Base-by-base conservation (phyloP, 1,284 basidiomycete genomes). In the Microbotryum lychnidis-dioicae region DNA sequence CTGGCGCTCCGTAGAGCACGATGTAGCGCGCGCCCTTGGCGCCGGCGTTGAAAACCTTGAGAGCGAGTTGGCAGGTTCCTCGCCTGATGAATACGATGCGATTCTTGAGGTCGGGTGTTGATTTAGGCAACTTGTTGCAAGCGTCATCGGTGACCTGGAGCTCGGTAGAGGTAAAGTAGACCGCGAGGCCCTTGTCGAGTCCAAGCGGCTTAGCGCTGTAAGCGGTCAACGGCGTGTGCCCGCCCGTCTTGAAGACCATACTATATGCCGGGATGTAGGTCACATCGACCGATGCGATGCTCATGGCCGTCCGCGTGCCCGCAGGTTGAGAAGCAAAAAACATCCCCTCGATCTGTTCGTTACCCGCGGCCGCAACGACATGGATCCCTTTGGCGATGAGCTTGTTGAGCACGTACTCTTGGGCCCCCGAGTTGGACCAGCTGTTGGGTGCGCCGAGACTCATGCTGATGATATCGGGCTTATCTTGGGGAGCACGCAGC, bases 51-150 rank as follows among this genome's bases (percentile, higher is more conserved):
- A n/a, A 42, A 4, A 52, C 48, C 61, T 69, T 69, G 54, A 56
- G 51, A 14, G 23, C 45, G 23, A 67, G 67, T 7, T 53, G 58
- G 48, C 67, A 83, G 29, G 75, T 77, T 4, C 83, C 83, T 23
- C 82, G 76, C 46, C 80, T 78, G 50, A 84, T 75, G 52, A 84
- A 66, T 4, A 80, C 80, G 12, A 83, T 68, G 53, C 75, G 80
- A 2, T 68, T 65, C 8, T 79, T 78, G 5, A 85, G 76, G 69
- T 83, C 78, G 1, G 82, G 83, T 0, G 80, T 83, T 47, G 65
- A 72, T 44, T 76, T 78, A 4, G 82, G 81, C 4, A 84, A 76
- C 4, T 81, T 76, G 54, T 77, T 67, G 73, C 83, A 84, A 3
- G 82, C 82, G 68, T 84, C 83, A 63, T 80, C 75, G 4, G 71